Evolutionary conservation across 2,329 filamentous ascomycete species (phyloP).

Genomic region (Zymoseptoria crescenta): DNA sequence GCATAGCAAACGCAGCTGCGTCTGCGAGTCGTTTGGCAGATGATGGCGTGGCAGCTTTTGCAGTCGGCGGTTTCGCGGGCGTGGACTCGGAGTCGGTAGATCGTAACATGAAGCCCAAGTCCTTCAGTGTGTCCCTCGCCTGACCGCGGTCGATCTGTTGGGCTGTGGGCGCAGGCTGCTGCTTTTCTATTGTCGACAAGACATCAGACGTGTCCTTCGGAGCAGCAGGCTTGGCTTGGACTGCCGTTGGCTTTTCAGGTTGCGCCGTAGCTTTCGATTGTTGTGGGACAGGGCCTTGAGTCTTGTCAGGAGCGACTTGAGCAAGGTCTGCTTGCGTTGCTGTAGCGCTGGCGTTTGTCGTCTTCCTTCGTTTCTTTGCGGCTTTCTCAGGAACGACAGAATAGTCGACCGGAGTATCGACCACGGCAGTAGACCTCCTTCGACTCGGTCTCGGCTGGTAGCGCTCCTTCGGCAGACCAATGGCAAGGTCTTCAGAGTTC

Average conservation of each 20-base stretch:
- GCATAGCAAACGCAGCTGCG: constrained; percentile 11
- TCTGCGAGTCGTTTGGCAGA: constrained; percentile 6
- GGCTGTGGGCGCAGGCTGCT: neutral
- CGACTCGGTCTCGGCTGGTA: constrained; percentile 35
- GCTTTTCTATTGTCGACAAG: neutral
- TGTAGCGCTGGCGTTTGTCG: constrained; percentile 2
- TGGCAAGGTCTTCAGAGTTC: constrained; percentile 25
- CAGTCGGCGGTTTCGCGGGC: neutral
- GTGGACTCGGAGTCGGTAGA: neutral
- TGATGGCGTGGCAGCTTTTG: neutral
- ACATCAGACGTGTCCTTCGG: neutral
- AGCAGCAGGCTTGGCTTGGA: neutral
- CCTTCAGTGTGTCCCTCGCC: neutral
- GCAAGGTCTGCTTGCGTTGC: neutral
- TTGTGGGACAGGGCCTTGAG: neutral
- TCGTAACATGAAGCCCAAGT: neutral
- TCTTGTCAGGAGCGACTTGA: neutral
- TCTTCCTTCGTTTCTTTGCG: constrained; percentile 35
- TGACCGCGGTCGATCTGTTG: neutral
- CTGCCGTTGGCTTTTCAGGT: neutral
- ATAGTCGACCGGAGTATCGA: constrained; percentile 24
- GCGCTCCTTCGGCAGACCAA: constrained; percentile 33
- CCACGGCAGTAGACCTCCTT: constrained; percentile 21
- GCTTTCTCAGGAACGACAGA: constrained; percentile 35
- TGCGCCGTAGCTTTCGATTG: neutral